These are phyloP conservation scores for Chenopodium quinoa DNA, from an alignment of 148 eudicot genomes.

Conservation along the genomic window DNA sequence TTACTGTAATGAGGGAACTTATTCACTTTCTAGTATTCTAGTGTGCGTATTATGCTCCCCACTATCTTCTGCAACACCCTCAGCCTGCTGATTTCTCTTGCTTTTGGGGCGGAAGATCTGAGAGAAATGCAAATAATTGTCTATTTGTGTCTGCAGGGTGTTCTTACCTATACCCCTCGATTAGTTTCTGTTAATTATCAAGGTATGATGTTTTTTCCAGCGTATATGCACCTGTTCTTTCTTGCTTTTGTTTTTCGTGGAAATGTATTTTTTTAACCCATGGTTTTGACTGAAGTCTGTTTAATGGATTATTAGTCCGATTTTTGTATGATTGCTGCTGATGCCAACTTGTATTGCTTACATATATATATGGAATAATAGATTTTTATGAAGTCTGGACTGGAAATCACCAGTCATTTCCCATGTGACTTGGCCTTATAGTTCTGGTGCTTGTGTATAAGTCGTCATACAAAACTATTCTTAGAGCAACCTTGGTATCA, in stretches of 20 bases:
- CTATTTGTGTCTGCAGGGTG: slow-evolving; percentile 56
- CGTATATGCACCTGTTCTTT: not conserved
- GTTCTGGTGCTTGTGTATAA: too few species aligned
- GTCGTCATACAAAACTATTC: too few species aligned
- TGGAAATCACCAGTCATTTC: too few species aligned
- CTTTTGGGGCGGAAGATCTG: not conserved
- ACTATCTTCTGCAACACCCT: not conserved
- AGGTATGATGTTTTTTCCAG: slow-evolving; percentile 44
- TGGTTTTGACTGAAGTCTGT: not conserved
- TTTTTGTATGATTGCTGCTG: not conserved
- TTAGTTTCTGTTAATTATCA: slow-evolving; percentile 67
- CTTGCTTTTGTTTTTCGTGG: not conserved
- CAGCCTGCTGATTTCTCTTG: not conserved
- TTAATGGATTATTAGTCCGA: not conserved
- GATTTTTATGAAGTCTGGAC: too few species aligned
- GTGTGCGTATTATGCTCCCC: too few species aligned
- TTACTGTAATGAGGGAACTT: not conserved
- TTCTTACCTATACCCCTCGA: slow-evolving; percentile 88
- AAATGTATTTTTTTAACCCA: not conserved
- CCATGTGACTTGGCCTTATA: too few species aligned
- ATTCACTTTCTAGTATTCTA: too few species aligned
- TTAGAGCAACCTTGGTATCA: too few species aligned
- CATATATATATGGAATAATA: too few species aligned
- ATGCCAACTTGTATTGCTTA: too few species aligned
- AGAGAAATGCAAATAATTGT: slow-evolving; percentile 15